Evolutionary conservation across 768 basidiomycete species (phyloP).

Genomic region (Pleurotus pulmonarius): DNA sequence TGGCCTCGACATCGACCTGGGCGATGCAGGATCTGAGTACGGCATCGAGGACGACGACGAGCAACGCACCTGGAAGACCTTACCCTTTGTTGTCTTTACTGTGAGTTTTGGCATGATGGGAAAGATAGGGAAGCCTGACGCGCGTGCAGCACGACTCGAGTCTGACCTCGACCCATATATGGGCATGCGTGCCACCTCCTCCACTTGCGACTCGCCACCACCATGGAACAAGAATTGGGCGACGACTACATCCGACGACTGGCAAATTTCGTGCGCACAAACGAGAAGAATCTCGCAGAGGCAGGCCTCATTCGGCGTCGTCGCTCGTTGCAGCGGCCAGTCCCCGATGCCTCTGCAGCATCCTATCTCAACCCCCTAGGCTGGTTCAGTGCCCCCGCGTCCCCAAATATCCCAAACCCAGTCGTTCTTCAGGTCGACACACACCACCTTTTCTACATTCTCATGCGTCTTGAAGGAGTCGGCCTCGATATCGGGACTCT

Average conservation of each 20-base stretch:
- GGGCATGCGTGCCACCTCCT: conserved; percentile 2
- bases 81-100: conserved; percentile 92
- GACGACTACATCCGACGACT: conserved; percentile 74
- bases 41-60: too few species aligned
- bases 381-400: conserved; percentile 48
- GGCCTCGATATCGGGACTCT: conserved; percentile 76
- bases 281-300: conserved; percentile 73
- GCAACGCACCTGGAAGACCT: conserved; percentile 69
- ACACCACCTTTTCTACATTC: conserved; percentile 83
- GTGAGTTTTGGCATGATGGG: conserved; percentile 79
- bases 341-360: conserved; percentile 19
- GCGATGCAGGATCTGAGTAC: neutral
- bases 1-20: conserved; percentile 74
- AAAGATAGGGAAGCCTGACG: conserved; percentile 5
- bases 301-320: conserved; percentile 50
- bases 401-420: conserved; percentile 43
- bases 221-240: conserved; percentile 50
- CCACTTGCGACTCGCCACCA: conserved; percentile 13
- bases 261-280: conserved; percentile 65
- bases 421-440: conserved; percentile 68
- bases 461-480: conserved; percentile 82
- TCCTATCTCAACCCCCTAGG: conserved; percentile 58
- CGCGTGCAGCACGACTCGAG: neutral
- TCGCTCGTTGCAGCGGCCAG: conserved; percentile 28
- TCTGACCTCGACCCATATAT: conserved; percentile 9